Evolutionary conservation across 768 basidiomycete species (phyloP).

Genomic region (Stropharia rugosoannulata): DNA sequence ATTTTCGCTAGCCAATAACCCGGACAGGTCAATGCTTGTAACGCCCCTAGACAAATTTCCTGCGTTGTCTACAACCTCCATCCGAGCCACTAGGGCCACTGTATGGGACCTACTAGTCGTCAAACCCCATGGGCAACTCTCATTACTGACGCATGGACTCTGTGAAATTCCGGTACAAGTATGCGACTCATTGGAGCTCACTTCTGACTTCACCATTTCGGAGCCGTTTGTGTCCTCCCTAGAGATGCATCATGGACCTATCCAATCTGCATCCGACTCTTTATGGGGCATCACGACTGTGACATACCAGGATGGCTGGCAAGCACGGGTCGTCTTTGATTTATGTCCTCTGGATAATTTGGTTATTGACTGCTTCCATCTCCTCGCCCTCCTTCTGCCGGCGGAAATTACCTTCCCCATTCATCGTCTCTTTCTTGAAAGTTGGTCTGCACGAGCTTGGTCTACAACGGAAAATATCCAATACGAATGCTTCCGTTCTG

Average conservation of each 20-base stretch:
- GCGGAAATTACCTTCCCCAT: slow-evolving; percentile 52
- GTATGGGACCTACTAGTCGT: slow-evolving; percentile 73
- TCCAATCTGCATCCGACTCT: slow-evolving; percentile 47
- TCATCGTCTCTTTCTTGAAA: slow-evolving; percentile 52
- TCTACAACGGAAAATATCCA: slow-evolving; percentile 46
- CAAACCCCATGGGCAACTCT: slow-evolving; percentile 51
- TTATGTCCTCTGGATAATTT: slow-evolving; percentile 55
- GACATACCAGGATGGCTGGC: slow-evolving; percentile 49
- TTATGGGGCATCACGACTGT: slow-evolving; percentile 53
- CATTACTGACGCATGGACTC: slow-evolving; percentile 62
- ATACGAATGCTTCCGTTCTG: slow-evolving; percentile 54
- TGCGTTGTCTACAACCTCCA: slow-evolving; percentile 54
- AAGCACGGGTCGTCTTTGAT: slow-evolving; percentile 48
- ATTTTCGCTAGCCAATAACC: slow-evolving; percentile 44
- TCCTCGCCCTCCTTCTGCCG: slow-evolving; percentile 63
- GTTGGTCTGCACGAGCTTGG: slow-evolving; percentile 52
- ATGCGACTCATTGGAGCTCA: slow-evolving; percentile 11
- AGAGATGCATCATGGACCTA: slow-evolving; percentile 20
- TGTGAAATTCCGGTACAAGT: slow-evolving; percentile 40
- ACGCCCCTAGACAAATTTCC: slow-evolving; percentile 30
- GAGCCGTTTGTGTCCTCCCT: neutral
- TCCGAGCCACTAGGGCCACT: slow-evolving; percentile 60
- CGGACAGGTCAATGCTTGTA: slow-evolving; percentile 42
- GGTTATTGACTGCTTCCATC: slow-evolving; percentile 57
- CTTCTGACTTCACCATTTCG: neutral